A percentile compares a stretch with the other conserved stretches of the same genome.
Conservation (phyloP, 2,329 filamentous ascomycete species). For the Huntiella abstrusa region DNA sequence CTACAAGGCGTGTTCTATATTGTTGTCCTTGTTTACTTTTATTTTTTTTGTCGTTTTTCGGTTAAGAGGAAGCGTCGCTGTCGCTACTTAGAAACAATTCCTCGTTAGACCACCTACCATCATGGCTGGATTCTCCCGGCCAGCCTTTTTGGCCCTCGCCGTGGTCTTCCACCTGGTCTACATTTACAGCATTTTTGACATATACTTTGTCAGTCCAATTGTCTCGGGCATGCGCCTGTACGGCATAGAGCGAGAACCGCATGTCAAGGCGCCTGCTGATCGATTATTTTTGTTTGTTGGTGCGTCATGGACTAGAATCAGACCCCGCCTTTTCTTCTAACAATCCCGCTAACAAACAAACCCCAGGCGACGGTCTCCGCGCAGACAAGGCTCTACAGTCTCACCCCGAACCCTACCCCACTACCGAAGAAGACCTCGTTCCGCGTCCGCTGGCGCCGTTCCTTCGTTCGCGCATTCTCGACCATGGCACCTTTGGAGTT, state of each 20-base stretch:
- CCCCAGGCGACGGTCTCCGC: constrained; percentile 66
- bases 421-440: constrained; percentile 43
- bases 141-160: constrained; percentile 73
- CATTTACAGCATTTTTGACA: constrained; percentile 90
- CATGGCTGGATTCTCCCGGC: constrained; percentile 28
- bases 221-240: constrained; percentile 87
- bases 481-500: constrained; percentile 87
- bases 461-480: constrained; percentile 69
- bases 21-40: not conserved
- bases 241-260: constrained; percentile 40
- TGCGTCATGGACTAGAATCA: constrained; percentile 19
- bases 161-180: constrained; percentile 88
- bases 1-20: too few species aligned
- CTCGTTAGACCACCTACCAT: too few species aligned
- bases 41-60: too few species aligned
- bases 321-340: not conserved
- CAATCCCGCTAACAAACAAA: not conserved
- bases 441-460: constrained; percentile 78
- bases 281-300: constrained; percentile 87
- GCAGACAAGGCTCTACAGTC: constrained; percentile 96
- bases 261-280: constrained; percentile 58
- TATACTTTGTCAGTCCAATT: constrained; percentile 96
- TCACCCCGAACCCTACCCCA: constrained; percentile 67
- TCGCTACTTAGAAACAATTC: too few species aligned
- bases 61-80: too few species aligned